phyloP scores from a whole-genome alignment of 805 yeast genomes.

The Metschnikowia corniflorae region DNA sequence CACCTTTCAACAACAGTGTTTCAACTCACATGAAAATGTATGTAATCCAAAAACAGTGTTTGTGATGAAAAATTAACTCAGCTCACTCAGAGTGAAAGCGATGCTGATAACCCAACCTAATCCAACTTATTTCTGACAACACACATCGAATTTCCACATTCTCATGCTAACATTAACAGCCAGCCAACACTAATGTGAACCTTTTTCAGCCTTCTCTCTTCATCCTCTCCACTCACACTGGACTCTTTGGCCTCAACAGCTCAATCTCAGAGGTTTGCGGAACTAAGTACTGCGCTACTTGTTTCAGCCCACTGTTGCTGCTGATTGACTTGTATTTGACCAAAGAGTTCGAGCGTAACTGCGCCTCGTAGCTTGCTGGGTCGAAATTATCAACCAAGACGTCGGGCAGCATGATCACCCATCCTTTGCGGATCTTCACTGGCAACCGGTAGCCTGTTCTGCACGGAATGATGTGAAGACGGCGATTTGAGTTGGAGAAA shows the following conservation, averaged over 20 bases:
- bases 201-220: slow-evolving; percentile 1
- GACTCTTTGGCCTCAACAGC: slow-evolving; percentile 78
- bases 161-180: slow-evolving; percentile 12
- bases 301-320: slow-evolving; percentile 14
- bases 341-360: slow-evolving; percentile 29
- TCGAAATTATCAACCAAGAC: slow-evolving; percentile 67
- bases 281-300: slow-evolving; percentile 50
- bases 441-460: slow-evolving; percentile 62
- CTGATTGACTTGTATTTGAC: slow-evolving; percentile 21
- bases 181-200: too few species aligned
- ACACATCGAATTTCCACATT: too few species aligned
- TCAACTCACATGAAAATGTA: slow-evolving; percentile 4
- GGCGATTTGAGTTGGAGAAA: slow-evolving; percentile 75
- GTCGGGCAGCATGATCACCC: slow-evolving; percentile 90
- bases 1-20: background rate
- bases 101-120: slow-evolving; percentile 48
- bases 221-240: slow-evolving; percentile 25
- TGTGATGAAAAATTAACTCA: slow-evolving; percentile 54
- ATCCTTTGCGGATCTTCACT: slow-evolving; percentile 71
- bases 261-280: slow-evolving; percentile 76
- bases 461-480: slow-evolving; percentile 82
- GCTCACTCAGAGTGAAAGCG: slow-evolving; percentile 52
- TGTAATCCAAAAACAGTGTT: slow-evolving; percentile 16
- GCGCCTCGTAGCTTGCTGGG: slow-evolving; percentile 29
- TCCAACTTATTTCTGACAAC: slow-evolving; percentile 45